Evolutionary conservation across 768 basidiomycete species (phyloP).

Genomic region (Saitozyma sp.): DNA sequence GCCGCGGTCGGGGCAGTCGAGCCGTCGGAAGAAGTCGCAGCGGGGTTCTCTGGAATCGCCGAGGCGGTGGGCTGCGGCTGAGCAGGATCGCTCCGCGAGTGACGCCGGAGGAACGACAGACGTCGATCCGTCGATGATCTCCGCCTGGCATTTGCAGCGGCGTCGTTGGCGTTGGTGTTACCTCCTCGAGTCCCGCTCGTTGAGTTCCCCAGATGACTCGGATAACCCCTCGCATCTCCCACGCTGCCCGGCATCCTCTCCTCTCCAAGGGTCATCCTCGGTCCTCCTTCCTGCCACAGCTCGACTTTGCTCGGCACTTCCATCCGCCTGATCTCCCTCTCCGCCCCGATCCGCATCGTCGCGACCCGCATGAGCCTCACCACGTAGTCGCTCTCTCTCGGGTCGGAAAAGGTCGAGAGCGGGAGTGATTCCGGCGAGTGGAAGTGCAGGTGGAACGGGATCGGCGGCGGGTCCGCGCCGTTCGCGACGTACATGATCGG

Average conservation of each 20-base stretch:
- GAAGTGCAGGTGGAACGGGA: slow-evolving; percentile 47
- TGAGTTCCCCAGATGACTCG: not conserved
- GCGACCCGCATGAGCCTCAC: slow-evolving; percentile 39
- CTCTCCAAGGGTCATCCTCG: slow-evolving; percentile 22
- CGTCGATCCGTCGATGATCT: no score
- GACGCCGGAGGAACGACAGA: no score
- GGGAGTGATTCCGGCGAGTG: slow-evolving; percentile 31
- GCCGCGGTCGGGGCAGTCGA: no score
- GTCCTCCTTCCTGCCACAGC: slow-evolving; percentile 43
- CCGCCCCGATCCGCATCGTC: slow-evolving; percentile 33
- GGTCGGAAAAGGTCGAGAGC: slow-evolving; percentile 36
- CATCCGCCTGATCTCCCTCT: slow-evolving; percentile 39
- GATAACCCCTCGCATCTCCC: not conserved
- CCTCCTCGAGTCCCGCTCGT: no score
- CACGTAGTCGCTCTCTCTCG: slow-evolving; percentile 29
- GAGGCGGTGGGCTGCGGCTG: no score
- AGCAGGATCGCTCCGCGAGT: no score
- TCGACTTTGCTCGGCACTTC: slow-evolving; percentile 37
- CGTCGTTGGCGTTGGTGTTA: no score
- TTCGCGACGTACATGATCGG: slow-evolving; percentile 38
- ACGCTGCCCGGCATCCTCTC: slow-evolving; percentile 3
- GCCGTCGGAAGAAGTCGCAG: no score
- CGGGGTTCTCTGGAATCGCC: no score
- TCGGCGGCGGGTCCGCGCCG: slow-evolving; percentile 19
- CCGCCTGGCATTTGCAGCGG: no score